Base-by-base conservation (phyloP, 208 protist genomes). In the Perkinsela sp. region DNA sequence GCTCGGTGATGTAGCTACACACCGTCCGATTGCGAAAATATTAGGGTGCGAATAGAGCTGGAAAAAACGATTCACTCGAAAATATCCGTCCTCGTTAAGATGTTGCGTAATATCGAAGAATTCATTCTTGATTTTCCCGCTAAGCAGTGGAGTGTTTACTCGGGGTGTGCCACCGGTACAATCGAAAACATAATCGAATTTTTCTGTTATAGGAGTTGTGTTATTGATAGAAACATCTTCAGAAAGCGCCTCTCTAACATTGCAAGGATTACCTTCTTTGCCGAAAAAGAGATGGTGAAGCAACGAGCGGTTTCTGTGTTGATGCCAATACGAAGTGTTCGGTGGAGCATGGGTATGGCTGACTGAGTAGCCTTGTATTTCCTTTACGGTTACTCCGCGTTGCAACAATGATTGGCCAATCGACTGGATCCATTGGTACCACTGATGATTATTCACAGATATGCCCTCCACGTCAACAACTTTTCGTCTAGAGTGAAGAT, bases 161-260 rank as follows among this genome's bases (percentile, higher is more conserved):
- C 40, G 40, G 6, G 85, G 79, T 0, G 79, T 84, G 73, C 84
- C 80, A 2, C 85, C 85, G 6, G 75, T 74, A 29, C 80, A 68
- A n/a, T 78, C 69, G 40, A 90, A 90, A 68, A 90, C 85, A 73
- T 90, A 88, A 69, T 88, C 85, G 71, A 80, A 90, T n/a, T 48
- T 70, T 67, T 84, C 80, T 15, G 31, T 70, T 31, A 70, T 74
- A 29, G 22, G 40, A n/a, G 13, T 57, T 57, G 40, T n/a, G 6
- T 6, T 22, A 57, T 57, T 57, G n/a, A n/a, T n/a, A n/a, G n/a
- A n/a, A n/a, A n/a, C n/a, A n/a, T n/a, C n/a, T 22, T 57, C 40
- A 22, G 40, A 22, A n/a, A 57, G 13, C 6, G 13, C 6, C 6
- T 57, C 13, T 57, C 6, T n/a, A 22, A 6, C 13, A 57, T 57